phyloP scores from a whole-genome alignment of 768 basidiomycete genomes.

The Leccinum disarticulatum region DNA sequence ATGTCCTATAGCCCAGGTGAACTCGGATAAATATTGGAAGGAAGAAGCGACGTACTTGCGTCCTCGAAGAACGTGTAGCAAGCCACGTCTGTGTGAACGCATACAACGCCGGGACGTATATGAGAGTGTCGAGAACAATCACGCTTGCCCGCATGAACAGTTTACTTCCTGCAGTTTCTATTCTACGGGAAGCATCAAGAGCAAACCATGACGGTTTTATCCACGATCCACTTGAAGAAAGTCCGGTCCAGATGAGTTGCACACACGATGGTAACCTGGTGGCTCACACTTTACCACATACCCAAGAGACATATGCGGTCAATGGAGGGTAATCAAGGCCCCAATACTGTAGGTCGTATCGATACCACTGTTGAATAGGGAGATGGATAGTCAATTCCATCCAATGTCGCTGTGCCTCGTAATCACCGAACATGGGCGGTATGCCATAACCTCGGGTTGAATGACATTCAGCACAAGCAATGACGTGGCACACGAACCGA shows the following conservation, averaged over 20 bases:
- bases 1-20: conserved; percentile 11
- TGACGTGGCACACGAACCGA: neutral
- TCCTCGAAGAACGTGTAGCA: conserved; percentile 66
- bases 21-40: neutral
- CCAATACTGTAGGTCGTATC: conserved; percentile 88
- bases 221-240: conserved; percentile 42
- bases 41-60: conserved; percentile 54
- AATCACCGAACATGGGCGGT: conserved; percentile 89
- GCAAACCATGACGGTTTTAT: conserved; percentile 69
- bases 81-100: conserved; percentile 69
- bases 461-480: neutral
- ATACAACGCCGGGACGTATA: conserved; percentile 75
- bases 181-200: conserved; percentile 65
- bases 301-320: conserved; percentile 87
- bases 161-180: conserved; percentile 64
- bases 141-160: conserved; percentile 83
- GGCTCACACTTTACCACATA: conserved; percentile 73
- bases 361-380: conserved; percentile 80
- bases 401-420: conserved; percentile 94
- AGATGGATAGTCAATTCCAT: conserved; percentile 87
- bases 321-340: conserved; percentile 93
- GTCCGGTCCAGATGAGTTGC: conserved; percentile 5
- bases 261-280: conserved; percentile 15
- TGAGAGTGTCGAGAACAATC: conserved; percentile 58
- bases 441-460: conserved; percentile 52